These are phyloP conservation scores for Geotrichum histeridarum DNA, from an alignment of 1,139 yeast species.

Conservation along the genomic window DNA sequence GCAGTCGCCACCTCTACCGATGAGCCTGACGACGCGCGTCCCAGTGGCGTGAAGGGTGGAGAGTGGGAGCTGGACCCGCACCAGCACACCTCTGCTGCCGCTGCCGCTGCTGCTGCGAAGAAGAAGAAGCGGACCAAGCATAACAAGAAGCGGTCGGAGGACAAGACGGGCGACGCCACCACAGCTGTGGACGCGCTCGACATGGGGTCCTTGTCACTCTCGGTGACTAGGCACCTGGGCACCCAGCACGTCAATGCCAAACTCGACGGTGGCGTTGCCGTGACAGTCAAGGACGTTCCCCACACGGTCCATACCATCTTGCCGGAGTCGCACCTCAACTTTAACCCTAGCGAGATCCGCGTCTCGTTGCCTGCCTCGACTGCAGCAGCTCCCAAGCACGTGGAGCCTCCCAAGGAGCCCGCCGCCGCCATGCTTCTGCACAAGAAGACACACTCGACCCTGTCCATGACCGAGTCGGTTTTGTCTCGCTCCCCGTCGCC, in stretches of 20 bases:
- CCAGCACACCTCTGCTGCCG: neutral
- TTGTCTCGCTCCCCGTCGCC: conserved; percentile 17
- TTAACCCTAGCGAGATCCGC: conserved; percentile 7
- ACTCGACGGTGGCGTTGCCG: conserved; percentile 7
- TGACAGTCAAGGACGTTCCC: conserved; percentile 5
- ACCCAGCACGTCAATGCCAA: conserved; percentile 6
- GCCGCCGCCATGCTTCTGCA: neutral
- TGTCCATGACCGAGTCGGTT: conserved; percentile 13
- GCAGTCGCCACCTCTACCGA: neutral
- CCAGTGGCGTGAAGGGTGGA: neutral
- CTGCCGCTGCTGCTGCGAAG: neutral
- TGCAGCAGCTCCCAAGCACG: neutral
- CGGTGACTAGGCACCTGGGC: conserved; percentile 7
- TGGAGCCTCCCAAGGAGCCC: neutral
- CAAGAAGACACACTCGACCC: conserved; percentile 7
- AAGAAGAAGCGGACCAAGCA: conserved; percentile 7
- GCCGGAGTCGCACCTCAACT: conserved; percentile 2
- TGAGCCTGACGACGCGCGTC: neutral
- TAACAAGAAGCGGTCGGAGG: conserved; percentile 1
- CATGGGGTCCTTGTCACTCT: conserved; percentile 4
- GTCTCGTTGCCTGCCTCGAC: conserved; percentile 8
- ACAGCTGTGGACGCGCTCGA: neutral
- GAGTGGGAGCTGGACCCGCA: neutral
- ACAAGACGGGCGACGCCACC: neutral
- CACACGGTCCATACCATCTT: conserved; percentile 1